Percentiles rank a stretch among this genome's conserved stretches.
Conservation (phyloP, 352 stramenopile species). For the Phytopythium sindhum region DNA sequence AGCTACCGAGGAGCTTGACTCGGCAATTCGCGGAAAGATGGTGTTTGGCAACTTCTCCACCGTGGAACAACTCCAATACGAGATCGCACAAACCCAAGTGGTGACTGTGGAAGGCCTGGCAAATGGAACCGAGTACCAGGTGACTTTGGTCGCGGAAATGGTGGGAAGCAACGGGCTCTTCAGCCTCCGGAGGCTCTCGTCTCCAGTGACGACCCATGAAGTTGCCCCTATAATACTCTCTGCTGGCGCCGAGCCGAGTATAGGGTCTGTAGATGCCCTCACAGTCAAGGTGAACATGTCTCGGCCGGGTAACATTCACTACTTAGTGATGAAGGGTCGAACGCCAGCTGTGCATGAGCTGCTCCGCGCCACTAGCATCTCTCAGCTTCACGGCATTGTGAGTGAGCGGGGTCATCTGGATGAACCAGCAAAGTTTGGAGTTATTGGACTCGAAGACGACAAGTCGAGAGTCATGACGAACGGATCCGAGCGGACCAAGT, state of each 20-base stretch:
- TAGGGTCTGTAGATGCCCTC: constrained; percentile 47
- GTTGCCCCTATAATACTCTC: constrained; percentile 37
- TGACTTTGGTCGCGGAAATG: constrained; percentile 50
- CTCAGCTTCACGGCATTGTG: constrained; percentile 23
- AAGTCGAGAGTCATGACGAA: constrained; percentile 3
- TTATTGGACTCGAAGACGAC: constrained; percentile 2
- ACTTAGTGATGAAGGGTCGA: constrained; percentile 19
- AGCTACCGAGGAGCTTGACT: constrained; percentile 3
- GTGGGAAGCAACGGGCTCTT: constrained; percentile 49
- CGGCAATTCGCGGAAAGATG: constrained; percentile 22
- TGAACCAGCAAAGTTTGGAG: background rate
- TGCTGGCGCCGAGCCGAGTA: constrained; percentile 27
- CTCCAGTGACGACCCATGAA: constrained; percentile 42
- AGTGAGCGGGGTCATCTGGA: constrained; percentile 9
- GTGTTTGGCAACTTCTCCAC: constrained; percentile 32
- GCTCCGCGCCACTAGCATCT: constrained; percentile 17
- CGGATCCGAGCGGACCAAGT: background rate
- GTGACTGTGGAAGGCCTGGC: constrained; percentile 35
- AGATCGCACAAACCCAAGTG: constrained; percentile 21
- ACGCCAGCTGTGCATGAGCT: constrained; percentile 10
- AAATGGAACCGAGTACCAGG: constrained; percentile 41
- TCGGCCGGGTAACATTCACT: constrained; percentile 50
- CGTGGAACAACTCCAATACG: constrained; percentile 26
- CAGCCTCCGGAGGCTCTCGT: constrained; percentile 18
- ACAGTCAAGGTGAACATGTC: constrained; percentile 39